A percentile compares a stretch with the other conserved stretches of the same genome.
Conservation (phyloP, 106 monocot species). For the Dioscorea zingiberensis region DNA sequence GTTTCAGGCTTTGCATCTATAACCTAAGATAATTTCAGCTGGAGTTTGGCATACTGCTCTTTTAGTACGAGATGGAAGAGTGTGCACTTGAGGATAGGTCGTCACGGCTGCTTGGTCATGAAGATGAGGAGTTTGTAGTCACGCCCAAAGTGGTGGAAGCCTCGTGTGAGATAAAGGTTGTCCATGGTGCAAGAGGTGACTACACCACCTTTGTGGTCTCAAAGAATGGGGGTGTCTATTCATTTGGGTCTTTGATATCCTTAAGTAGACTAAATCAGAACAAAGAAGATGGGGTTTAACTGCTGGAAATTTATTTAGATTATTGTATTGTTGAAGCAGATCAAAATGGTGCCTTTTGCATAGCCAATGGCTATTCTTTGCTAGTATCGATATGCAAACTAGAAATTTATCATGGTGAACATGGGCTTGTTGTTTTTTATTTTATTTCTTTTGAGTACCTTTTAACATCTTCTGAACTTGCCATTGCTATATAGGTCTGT, state of each 20-base stretch:
- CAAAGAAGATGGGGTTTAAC: slow-evolving; percentile 37
- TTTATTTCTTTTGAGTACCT: too few species aligned
- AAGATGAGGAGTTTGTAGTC: slow-evolving; percentile 78
- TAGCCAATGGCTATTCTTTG: too few species aligned
- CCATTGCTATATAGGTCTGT: too few species aligned
- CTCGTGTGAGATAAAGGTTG: slow-evolving; percentile 63
- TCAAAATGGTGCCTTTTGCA: too few species aligned
- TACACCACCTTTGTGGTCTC: slow-evolving; percentile 95
- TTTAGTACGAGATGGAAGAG: slow-evolving; percentile 81
- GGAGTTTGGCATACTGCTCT: slow-evolving; percentile 98
- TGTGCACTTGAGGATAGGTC: slow-evolving; percentile 98
- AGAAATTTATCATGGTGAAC: too few species aligned
- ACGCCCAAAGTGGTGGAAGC: slow-evolving; percentile 78
- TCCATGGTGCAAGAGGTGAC: slow-evolving; percentile 89
- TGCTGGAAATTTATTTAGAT: too few species aligned
- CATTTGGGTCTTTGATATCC: slow-evolving; percentile 89
- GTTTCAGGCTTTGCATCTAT: slow-evolving; percentile 61
- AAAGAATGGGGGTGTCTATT: slow-evolving; percentile 81
- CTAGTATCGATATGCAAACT: too few species aligned
- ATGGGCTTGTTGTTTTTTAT: too few species aligned
- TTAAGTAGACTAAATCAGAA: slow-evolving; percentile 57
- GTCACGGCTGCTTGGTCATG: slow-evolving; percentile 96
- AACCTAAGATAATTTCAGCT: slow-evolving; percentile 83
- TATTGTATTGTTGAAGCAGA: too few species aligned
- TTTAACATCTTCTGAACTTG: too few species aligned